Evolutionary conservation across 139 green algal genomes (phyloP).

Genomic region (Trebouxia sp.): DNA sequence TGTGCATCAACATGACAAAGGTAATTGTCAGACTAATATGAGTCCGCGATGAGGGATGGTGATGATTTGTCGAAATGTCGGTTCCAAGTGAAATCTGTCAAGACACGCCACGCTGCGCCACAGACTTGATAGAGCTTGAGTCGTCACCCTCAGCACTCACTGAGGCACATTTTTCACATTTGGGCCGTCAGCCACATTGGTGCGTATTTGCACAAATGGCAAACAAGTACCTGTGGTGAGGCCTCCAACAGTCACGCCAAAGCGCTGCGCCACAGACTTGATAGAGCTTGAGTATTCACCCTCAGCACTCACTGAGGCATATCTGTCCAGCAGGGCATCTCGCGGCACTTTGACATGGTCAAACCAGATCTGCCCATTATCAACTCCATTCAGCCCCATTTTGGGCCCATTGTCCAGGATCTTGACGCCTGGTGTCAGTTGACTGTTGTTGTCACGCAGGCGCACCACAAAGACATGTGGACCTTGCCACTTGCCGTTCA

Average conservation of each 20-base stretch:
- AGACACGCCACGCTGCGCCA: conserved; percentile 72
- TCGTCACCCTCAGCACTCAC: conserved; percentile 66
- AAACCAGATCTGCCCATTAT: conserved; percentile 88
- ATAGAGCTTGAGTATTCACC: conserved; percentile 71
- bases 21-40: no score
- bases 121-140: conserved; percentile 61
- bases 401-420: conserved; percentile 76
- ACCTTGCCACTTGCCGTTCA: conserved; percentile 74
- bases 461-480: conserved; percentile 91
- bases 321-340: conserved; percentile 70
- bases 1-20: no score
- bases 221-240: conserved; percentile 63
- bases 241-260: conserved; percentile 83
- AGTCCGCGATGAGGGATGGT: no score
- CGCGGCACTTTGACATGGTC: conserved; percentile 73
- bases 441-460: conserved; percentile 70
- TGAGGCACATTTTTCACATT: conserved; percentile 64
- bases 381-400: conserved; percentile 66
- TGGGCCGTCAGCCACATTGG: no score
- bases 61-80: no score
- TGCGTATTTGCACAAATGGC: no score
- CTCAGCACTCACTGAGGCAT: conserved; percentile 57
- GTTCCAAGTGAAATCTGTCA: no score
- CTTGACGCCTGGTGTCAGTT: conserved; percentile 62
- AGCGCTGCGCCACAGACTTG: conserved; percentile 64